Evolutionary conservation across 352 stramenopile genomes (phyloP).

Genomic region (Thalassiosira oceanica): DNA sequence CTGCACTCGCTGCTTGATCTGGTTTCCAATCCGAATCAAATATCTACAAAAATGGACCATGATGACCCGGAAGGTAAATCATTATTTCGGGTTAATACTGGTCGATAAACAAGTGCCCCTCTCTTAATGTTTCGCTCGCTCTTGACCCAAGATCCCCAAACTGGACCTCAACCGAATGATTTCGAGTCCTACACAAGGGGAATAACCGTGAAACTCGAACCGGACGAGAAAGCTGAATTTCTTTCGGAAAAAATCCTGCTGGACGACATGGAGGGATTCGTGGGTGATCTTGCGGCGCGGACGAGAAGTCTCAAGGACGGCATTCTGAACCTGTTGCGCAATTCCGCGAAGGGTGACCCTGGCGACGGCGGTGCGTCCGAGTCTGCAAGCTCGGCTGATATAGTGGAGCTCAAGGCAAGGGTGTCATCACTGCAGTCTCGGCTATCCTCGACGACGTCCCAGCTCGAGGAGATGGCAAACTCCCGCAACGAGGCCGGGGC

Average conservation of each 20-base stretch:
- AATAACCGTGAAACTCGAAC: slow-evolving; percentile 19
- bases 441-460: slow-evolving; percentile 43
- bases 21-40: slow-evolving; percentile 8
- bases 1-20: slow-evolving; percentile 29
- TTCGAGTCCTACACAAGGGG: slow-evolving; percentile 41
- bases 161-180: slow-evolving; percentile 42
- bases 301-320: slow-evolving; percentile 14
- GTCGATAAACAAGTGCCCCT: too few species aligned
- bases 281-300: slow-evolving; percentile 16
- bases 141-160: too few species aligned
- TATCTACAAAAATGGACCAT: slow-evolving; percentile 4
- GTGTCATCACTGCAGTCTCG: slow-evolving; percentile 40
- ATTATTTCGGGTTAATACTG: too few species aligned
- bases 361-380: not conserved
- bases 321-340: slow-evolving; percentile 27
- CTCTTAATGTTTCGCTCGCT: too few species aligned
- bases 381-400: slow-evolving; percentile 6
- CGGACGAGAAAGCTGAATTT: slow-evolving; percentile 30
- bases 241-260: slow-evolving; percentile 22
- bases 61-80: too few species aligned
- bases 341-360: not conserved
- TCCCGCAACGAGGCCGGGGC: slow-evolving; percentile 56
- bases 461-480: slow-evolving; percentile 60
- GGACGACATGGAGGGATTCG: slow-evolving; percentile 38
- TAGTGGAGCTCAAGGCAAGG: slow-evolving; percentile 44